Evolutionary conservation across 257 asterid genomes (phyloP).

Genomic region (Orobanche coerulescens): DNA sequence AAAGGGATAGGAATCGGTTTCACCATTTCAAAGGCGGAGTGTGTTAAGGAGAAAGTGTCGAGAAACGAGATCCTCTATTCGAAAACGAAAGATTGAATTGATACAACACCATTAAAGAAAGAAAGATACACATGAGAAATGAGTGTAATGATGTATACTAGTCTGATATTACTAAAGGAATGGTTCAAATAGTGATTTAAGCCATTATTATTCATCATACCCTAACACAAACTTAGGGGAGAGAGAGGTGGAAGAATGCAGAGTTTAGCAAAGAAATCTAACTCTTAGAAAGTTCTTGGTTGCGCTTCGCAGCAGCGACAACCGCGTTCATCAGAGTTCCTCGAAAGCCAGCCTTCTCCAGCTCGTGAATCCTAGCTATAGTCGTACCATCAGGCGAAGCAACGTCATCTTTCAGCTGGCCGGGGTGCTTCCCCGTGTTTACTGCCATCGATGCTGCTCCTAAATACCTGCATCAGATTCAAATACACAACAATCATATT

Average conservation of each 20-base stretch:
- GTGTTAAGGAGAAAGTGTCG: no score
- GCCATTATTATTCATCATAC: no score
- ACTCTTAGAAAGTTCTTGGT: slow-evolving; percentile 65
- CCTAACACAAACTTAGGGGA: no score
- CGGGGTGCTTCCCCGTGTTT: slow-evolving; percentile 65
- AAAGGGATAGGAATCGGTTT: slow-evolving; percentile 69
- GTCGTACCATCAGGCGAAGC: slow-evolving; percentile 94
- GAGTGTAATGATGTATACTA: no score
- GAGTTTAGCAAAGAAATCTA: slow-evolving; percentile 23
- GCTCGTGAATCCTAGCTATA: slow-evolving; percentile 80
- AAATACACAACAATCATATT: no score
- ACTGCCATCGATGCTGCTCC: slow-evolving; percentile 89
- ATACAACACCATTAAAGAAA: no score
- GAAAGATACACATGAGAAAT: no score
- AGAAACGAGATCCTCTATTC: no score
- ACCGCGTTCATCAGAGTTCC: slow-evolving; percentile 87
- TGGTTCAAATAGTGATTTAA: no score
- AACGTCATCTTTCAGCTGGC: slow-evolving; percentile 91
- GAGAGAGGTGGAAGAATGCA: no score
- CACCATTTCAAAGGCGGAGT: slow-evolving; percentile 66
- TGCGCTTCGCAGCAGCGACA: slow-evolving; percentile 87
- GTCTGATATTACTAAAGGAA: no score
- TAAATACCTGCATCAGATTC: slow-evolving; percentile 54
- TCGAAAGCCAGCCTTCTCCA: slow-evolving; percentile 84
- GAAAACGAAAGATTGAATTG: no score